Conservation (phyloP, 805 yeast species). For the Phaffomyces thermotolerans region DNA sequence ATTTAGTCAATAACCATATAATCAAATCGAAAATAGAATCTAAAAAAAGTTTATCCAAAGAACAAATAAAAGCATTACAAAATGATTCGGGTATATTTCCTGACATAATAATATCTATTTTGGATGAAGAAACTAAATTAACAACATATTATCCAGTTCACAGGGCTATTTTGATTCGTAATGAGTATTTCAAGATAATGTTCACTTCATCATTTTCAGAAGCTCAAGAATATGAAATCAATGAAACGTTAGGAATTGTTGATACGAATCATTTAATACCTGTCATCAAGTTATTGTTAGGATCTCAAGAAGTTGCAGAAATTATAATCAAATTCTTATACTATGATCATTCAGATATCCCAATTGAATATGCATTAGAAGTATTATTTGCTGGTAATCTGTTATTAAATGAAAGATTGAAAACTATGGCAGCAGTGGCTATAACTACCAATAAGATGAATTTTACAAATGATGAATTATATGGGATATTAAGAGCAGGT, state of each 20-base stretch:
- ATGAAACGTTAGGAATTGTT: slow-evolving; percentile 9
- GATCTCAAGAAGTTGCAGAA: slow-evolving; percentile 36
- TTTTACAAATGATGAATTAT: slow-evolving; percentile 34
- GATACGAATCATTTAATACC: slow-evolving; percentile 19
- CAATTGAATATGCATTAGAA: slow-evolving; percentile 45
- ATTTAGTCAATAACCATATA: slow-evolving; percentile 14
- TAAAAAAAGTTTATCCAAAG: slow-evolving; percentile 1
- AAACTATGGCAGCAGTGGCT: slow-evolving; percentile 50
- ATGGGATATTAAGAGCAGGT: slow-evolving; percentile 52
- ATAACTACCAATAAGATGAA: slow-evolving; percentile 27
- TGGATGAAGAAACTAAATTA: slow-evolving; percentile 21
- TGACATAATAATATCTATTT: slow-evolving; percentile 40
- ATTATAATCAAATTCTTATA: slow-evolving; percentile 49
- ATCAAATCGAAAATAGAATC: slow-evolving; percentile 12
- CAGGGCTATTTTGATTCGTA: slow-evolving; percentile 49
- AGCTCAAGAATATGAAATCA: slow-evolving; percentile 12
- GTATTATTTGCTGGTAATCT: slow-evolving; percentile 51
- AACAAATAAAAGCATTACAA: slow-evolving; percentile 10
- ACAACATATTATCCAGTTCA: slow-evolving; percentile 53
- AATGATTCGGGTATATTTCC: slow-evolving; percentile 27
- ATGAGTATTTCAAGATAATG: slow-evolving; percentile 60
- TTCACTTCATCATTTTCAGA: slow-evolving; percentile 45
- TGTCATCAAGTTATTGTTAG: slow-evolving; percentile 25
- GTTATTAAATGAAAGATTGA: slow-evolving; percentile 52
- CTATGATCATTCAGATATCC: slow-evolving; percentile 49